phyloP scores from a whole-genome alignment of 495 filamentous ascomycete genomes.

The Penicillium fimorum region DNA sequence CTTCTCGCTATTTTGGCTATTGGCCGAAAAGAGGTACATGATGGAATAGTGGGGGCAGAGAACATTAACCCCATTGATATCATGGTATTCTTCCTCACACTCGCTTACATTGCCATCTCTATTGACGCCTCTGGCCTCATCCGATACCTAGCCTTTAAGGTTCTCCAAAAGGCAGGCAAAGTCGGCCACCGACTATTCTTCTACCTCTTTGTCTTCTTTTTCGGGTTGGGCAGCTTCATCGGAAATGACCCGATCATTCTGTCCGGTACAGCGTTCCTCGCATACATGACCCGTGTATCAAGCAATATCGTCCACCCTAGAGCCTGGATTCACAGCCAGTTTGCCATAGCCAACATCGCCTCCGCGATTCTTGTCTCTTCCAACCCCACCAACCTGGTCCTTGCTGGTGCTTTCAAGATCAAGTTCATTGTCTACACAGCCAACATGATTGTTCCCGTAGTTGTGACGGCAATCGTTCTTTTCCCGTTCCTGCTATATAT shows the following conservation, averaged over 20 bases:
- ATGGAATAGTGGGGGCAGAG: constrained; percentile 59
- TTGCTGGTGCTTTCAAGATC: constrained; percentile 65
- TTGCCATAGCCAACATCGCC: constrained; percentile 64
- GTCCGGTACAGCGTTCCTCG: constrained; percentile 66
- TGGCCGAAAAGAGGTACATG: constrained; percentile 57
- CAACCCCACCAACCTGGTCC: constrained; percentile 70
- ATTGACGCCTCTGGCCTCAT: constrained; percentile 69
- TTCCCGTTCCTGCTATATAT: constrained; percentile 65
- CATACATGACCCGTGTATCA: constrained; percentile 69
- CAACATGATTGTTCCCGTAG: constrained; percentile 67
- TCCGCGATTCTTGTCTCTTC: constrained; percentile 69
- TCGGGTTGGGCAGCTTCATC: constrained; percentile 60
- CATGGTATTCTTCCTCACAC: constrained; percentile 65
- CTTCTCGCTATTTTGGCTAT: constrained; percentile 63
- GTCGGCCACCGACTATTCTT: constrained; percentile 62
- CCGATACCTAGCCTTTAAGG: constrained; percentile 62
- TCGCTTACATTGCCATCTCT: constrained; percentile 73
- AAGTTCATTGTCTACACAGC: constrained; percentile 66
- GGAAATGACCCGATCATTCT: constrained; percentile 71
- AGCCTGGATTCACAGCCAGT: constrained; percentile 69
- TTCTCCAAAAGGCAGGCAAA: constrained; percentile 61
- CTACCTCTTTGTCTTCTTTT: constrained; percentile 68
- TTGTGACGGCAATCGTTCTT: constrained; percentile 59
- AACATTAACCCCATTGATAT: constrained; percentile 62
- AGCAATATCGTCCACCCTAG: constrained; percentile 64